Base-by-base conservation (phyloP, 192 early-diverging fungal species). In the Podila horticola region DNA sequence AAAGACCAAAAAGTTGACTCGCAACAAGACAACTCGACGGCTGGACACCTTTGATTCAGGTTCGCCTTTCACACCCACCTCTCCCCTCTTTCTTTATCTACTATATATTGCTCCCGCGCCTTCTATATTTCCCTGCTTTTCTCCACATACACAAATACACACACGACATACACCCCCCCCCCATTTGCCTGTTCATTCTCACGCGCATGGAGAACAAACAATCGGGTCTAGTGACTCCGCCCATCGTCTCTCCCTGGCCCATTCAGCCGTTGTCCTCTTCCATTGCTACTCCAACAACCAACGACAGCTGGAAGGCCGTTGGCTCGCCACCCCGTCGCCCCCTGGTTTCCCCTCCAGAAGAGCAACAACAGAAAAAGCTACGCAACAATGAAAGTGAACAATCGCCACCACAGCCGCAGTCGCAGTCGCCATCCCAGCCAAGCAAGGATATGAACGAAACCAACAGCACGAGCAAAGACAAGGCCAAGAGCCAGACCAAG, bases 261-360 rank as follows among this genome's bases (percentile, higher is more conserved):
- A 76, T 76, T 29, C 74, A 71, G 57, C 9, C 34, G 11, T 17
- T 63, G 41, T 26, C 45, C 20, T 70, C 67, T 0, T 28, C 55
- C 20, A 64, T 55, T 60, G 22, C 17, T 10, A 63, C 63, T n/a
- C 19, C 65, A 38, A 30, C 19, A n/a, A 45, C 41, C 64, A 13
- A 58, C 64, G 85, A 15, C 34, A 79, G 48, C 75, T 92, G 90
- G 90, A 92, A 88, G 64, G 74, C 79, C 49, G 88, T 90, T 34
- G 89, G 88, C n/a, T 88, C 83, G 73, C 90, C 90, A 8, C 89
- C 90, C 17, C 77, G 87, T 30, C 50, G 75, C 29, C 64, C 75
- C 24, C 74, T 85, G 8, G 66, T 83, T 9, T 86, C 90, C 12
- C 79, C 85, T 19, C 84, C 87, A 22, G 64, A 26, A 30, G 9